Evolutionary conservation across 441 rosid genomes (phyloP).

Genomic region (Erysimum pusillum): DNA sequence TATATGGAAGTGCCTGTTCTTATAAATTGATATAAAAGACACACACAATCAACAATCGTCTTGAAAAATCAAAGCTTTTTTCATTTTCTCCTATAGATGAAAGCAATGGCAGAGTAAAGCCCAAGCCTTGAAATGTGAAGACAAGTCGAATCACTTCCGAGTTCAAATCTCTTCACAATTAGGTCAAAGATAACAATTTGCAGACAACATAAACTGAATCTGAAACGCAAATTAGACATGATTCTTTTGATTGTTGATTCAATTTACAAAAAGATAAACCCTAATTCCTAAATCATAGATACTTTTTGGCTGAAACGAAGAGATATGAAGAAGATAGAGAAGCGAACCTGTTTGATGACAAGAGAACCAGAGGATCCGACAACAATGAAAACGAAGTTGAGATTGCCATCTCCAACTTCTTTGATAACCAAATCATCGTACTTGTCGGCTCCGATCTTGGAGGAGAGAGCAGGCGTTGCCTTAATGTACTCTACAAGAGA

Average conservation of each 20-base stretch:
- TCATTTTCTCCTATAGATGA: slow-evolving; percentile 3
- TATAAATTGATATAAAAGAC: not conserved
- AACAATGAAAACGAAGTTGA: slow-evolving; percentile 85
- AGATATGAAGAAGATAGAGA: not conserved
- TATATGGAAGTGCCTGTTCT: slow-evolving; percentile 83
- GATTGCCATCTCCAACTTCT: slow-evolving; percentile 96
- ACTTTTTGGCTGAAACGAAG: not conserved
- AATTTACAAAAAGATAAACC: slow-evolving; percentile 34
- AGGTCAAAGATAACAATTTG: slow-evolving; percentile 18
- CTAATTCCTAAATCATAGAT: slow-evolving; percentile 16
- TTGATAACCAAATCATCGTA: slow-evolving; percentile 66
- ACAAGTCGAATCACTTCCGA: not conserved
- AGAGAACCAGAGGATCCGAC: slow-evolving; percentile 67
- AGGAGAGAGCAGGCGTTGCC: slow-evolving; percentile 72
- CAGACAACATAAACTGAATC: slow-evolving; percentile 11
- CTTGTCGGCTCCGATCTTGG: slow-evolving; percentile 57
- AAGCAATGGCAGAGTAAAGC: slow-evolving; percentile 8
- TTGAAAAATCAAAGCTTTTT: slow-evolving; percentile 23
- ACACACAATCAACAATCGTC: not conserved
- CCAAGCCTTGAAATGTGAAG: slow-evolving; percentile 1
- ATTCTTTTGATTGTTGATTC: too few relatives aligned
- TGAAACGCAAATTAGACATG: not conserved
- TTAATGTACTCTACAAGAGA: slow-evolving; percentile 73
- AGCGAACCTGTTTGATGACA: slow-evolving; percentile 83
- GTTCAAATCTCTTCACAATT: not conserved